Conservation (phyloP, 345 rosid genomes). For the Xanthoceras sorbifolium region DNA sequence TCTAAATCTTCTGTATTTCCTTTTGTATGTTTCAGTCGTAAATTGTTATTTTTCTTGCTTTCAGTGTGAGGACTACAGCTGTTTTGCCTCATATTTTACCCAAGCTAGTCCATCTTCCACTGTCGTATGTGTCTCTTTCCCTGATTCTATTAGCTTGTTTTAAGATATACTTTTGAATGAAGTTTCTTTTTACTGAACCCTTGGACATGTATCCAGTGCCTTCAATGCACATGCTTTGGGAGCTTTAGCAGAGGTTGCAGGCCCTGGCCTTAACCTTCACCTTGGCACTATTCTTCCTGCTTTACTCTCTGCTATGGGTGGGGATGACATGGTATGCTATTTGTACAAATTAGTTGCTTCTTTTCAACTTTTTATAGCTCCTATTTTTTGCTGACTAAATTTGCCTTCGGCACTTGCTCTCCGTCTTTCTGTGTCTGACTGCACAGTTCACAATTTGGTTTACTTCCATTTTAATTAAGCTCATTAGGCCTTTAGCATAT, state of each 20-base stretch:
- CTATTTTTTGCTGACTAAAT: not conserved
- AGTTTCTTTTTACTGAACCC: not conserved
- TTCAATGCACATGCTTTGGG: conserved; percentile 98
- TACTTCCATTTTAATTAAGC: not conserved
- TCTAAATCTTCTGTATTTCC: conserved; percentile 15
- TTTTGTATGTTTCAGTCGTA: conserved; percentile 18
- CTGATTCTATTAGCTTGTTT: conserved; percentile 14
- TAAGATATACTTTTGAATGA: not conserved
- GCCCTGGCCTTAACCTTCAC: conserved; percentile 85
- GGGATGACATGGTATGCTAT: conserved; percentile 57
- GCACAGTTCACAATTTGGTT: not conserved
- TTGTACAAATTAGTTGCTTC: not conserved
- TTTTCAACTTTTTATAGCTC: not conserved
- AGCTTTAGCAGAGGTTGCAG: conserved; percentile 97
- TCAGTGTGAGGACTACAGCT: conserved; percentile 95
- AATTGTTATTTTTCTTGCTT: conserved; percentile 30
- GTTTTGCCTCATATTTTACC: conserved; percentile 98
- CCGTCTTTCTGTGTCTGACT: not conserved
- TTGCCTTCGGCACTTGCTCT: not conserved
- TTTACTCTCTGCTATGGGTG: conserved; percentile 85
- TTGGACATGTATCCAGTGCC: conserved; percentile 54
- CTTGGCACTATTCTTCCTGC: conserved; percentile 92
- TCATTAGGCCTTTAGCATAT: not conserved
- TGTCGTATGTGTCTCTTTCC: conserved; percentile 69
- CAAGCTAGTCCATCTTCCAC: conserved; percentile 86